phyloP scores from a whole-genome alignment of 2,329 filamentous ascomycete species.

The Neonectria coccinea region DNA sequence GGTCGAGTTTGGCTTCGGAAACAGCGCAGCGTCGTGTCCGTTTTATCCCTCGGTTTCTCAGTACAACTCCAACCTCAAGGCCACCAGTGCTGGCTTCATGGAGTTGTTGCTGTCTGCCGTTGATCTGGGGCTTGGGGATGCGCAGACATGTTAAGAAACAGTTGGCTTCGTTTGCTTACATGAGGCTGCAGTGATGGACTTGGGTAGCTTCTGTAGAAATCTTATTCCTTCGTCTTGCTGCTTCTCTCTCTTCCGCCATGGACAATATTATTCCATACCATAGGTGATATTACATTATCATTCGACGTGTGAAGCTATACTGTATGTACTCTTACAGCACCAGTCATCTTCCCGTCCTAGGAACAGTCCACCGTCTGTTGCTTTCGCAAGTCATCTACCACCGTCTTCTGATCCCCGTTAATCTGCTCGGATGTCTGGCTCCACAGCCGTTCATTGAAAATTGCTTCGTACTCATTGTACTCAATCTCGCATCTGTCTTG shows the following conservation, averaged over 20 bases:
- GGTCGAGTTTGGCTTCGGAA: slow-evolving; percentile 55
- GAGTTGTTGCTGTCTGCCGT: slow-evolving; percentile 51
- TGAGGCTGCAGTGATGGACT: not conserved
- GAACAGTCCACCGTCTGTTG: not conserved
- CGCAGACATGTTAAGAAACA: slow-evolving; percentile 1
- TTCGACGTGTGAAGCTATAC: too few relatives aligned
- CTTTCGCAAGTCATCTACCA: not conserved
- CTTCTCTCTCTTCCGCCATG: too few relatives aligned
- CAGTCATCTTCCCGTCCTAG: too few relatives aligned
- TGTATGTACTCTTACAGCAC: too few relatives aligned
- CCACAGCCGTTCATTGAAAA: not conserved
- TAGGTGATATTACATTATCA: too few relatives aligned
- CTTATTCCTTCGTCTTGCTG: too few relatives aligned
- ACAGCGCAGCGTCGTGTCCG: slow-evolving; percentile 38
- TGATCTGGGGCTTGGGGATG: slow-evolving; percentile 26
- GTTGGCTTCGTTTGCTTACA: not conserved
- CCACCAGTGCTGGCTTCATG: slow-evolving; percentile 57
- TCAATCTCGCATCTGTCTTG: not conserved
- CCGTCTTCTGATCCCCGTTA: not conserved
- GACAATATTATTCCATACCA: too few relatives aligned
- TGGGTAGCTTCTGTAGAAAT: not conserved
- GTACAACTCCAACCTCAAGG: slow-evolving; percentile 53
- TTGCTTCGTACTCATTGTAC: not conserved
- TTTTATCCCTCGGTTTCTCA: slow-evolving; percentile 57
- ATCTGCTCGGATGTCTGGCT: not conserved